Evolutionary conservation across 257 asterid genomes (phyloP), one percentile per base, ranked within the genome.

Genomic region (Orobanche coerulescens): DNA sequence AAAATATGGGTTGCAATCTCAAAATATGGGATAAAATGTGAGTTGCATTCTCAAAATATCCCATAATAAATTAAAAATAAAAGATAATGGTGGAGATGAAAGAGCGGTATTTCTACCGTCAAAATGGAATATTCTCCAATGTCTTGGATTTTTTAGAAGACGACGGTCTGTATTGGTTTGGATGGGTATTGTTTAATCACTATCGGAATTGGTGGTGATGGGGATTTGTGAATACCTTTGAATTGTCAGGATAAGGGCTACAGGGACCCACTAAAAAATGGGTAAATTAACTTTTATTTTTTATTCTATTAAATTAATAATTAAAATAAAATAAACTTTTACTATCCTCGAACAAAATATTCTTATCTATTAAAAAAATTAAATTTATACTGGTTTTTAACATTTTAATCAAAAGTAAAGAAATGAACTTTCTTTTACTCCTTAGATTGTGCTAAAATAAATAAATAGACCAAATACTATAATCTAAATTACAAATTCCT

Each of bases 141-240:
- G 47, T 42, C 13, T 56, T 33, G 49, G 20, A 28, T n/a, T n/a
- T n/a, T n/a, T n/a, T n/a, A n/a, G n/a, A n/a, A n/a, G n/a, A n/a
- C 43, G 42, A 69, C 51, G 58, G 65, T 64, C 48, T 64, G 4
- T 30, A 4, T 68, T 68, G 70, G 83, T 72, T 72, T 10, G 63
- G 52, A 58, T 40, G 63, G 71, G 70, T 66, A 36, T 64, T 68
- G 71, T 49, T 53, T 76, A 66, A 62, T 75, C 68, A 70, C 84
- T 82, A 66, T n/a, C n/a, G n/a, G n/a, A n/a, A n/a, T 62, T 77
- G 71, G 73, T 82, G 80, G 89, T 79, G 90, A 86, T 77, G 69
- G 77, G 75, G 82, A 70, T 68, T 65, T 81, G 61, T 80, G 76
- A n/a, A n/a, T n/a, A n/a, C n/a, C n/a, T n/a, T n/a, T n/a, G n/a